Conservation (phyloP, 164 flowering plant species). For the Berberis thunbergii region DNA sequence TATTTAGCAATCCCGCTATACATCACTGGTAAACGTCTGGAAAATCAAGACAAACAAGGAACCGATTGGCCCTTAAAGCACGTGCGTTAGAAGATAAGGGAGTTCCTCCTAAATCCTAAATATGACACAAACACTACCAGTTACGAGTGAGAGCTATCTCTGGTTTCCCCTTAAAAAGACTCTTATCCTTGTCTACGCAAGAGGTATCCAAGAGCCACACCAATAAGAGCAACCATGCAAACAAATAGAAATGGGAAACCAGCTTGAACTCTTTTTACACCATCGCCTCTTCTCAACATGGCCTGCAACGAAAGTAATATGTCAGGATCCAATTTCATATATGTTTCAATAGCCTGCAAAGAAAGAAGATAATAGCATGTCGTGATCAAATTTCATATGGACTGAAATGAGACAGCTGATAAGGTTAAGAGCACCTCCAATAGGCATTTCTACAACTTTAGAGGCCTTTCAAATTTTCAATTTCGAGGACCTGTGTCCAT, state of each 20-base stretch:
- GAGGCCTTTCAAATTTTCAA: too few species aligned
- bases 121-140: background rate
- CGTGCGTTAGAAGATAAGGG: background rate
- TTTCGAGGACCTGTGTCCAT: too few species aligned
- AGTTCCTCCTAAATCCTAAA: background rate
- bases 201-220: constrained; percentile 40
- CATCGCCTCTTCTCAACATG: constrained; percentile 22
- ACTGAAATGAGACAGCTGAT: too few species aligned
- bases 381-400: too few species aligned
- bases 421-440: too few species aligned
- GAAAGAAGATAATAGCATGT: background rate
- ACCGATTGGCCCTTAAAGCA: background rate
- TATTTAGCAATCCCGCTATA: too few species aligned
- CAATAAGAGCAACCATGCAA: constrained; percentile 49
- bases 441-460: too few species aligned
- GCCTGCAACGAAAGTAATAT: constrained; percentile 29
- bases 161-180: background rate
- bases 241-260: constrained; percentile 76
- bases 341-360: background rate
- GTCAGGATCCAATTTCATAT: background rate
- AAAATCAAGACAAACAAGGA: background rate
- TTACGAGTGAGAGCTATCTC: background rate
- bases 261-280: constrained; percentile 25
- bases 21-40: too few species aligned
- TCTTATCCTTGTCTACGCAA: constrained; percentile 12